These are phyloP conservation scores for Lachancea quebecensis DNA, from an alignment of 805 yeast species.

Conservation along the genomic window DNA sequence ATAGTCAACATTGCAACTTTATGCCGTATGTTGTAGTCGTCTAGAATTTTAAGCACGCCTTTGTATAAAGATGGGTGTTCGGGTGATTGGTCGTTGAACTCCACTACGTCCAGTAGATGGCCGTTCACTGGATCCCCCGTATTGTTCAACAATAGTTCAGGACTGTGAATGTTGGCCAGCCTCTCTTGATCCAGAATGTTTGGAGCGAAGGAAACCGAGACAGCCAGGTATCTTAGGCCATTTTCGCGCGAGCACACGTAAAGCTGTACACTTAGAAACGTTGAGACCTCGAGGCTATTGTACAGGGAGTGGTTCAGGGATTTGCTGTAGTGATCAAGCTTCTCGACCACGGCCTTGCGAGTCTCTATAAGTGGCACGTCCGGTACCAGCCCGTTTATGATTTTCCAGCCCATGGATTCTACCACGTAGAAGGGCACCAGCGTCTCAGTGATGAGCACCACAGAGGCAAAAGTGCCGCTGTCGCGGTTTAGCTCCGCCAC, in stretches of 20 bases:
- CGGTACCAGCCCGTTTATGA: slow-evolving; percentile 4
- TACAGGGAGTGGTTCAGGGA: slow-evolving; percentile 2
- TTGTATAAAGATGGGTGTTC: slow-evolving; percentile 1
- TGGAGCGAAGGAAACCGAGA: slow-evolving; percentile 9
- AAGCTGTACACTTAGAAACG: slow-evolving; percentile 6
- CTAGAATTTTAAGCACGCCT: slow-evolving; percentile 1
- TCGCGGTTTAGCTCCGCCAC: slow-evolving; percentile 5
- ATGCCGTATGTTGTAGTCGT: slow-evolving; percentile 3
- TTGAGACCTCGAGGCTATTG: slow-evolving; percentile 1
- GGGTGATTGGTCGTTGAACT: slow-evolving; percentile 2
- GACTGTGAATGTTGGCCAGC: background rate
- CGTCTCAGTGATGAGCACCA: slow-evolving; percentile 2
- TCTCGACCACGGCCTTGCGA: slow-evolving; percentile 5
- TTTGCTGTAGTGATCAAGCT: slow-evolving; percentile 2
- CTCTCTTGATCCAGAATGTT: slow-evolving; percentile 1
- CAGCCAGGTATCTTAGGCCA: slow-evolving; percentile 3
- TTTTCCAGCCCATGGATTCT: slow-evolving; percentile 8
- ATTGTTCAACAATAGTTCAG: slow-evolving; percentile 6
- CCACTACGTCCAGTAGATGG: slow-evolving; percentile 7
- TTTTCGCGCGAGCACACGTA: slow-evolving; percentile 3
- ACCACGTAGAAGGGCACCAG: slow-evolving; percentile 5
- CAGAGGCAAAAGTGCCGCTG: slow-evolving; percentile 7
- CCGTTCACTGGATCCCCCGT: slow-evolving; percentile 4
- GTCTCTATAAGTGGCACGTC: slow-evolving; percentile 5
- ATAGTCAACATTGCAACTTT: slow-evolving; percentile 8